Conservation (phyloP, 495 filamentous ascomycete genomes). For the Penicillium arizonense region DNA sequence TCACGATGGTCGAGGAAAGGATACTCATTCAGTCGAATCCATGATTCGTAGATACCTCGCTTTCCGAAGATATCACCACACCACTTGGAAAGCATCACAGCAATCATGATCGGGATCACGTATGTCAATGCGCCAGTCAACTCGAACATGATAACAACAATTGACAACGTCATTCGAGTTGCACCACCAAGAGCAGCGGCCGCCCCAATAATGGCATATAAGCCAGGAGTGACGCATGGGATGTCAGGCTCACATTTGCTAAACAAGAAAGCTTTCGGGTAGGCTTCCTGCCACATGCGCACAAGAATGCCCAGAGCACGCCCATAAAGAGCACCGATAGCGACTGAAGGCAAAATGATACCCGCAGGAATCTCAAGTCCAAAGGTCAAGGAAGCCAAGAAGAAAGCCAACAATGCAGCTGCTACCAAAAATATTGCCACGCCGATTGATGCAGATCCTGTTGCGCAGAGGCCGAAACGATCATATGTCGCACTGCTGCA, state of each 20-base stretch:
- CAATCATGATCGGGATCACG: conserved; percentile 97
- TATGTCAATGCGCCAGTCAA: conserved; percentile 94
- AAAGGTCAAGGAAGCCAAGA: conserved; percentile 86
- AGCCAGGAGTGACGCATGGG: conserved; percentile 88
- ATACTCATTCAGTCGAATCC: conserved; percentile 96
- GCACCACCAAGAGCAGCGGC: conserved; percentile 94
- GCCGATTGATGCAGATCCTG: conserved; percentile 64
- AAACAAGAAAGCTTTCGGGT: conserved; percentile 77
- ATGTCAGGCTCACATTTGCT: conserved; percentile 80
- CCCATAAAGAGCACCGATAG: conserved; percentile 90
- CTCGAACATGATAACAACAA: conserved; percentile 99
- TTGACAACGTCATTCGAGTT: conserved; percentile 95
- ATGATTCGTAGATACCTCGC: conserved; percentile 94
- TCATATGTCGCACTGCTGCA: conserved; percentile 77
- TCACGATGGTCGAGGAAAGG: conserved; percentile 94
- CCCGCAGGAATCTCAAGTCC: conserved; percentile 96
- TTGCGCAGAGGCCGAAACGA: conserved; percentile 83
- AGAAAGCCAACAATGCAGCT: conserved; percentile 77
- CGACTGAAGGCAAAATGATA: conserved; percentile 96
- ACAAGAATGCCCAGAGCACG: conserved; percentile 86
- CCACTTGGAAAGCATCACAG: conserved; percentile 99
- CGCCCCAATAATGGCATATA: conserved; percentile 95
- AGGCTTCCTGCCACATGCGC: conserved; percentile 80
- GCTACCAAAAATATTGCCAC: conserved; percentile 78
- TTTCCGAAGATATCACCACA: conserved; percentile 95